Base-by-base conservation (phyloP, 495 filamentous ascomycete species). In the Saxispiralis lemnorum region DNA sequence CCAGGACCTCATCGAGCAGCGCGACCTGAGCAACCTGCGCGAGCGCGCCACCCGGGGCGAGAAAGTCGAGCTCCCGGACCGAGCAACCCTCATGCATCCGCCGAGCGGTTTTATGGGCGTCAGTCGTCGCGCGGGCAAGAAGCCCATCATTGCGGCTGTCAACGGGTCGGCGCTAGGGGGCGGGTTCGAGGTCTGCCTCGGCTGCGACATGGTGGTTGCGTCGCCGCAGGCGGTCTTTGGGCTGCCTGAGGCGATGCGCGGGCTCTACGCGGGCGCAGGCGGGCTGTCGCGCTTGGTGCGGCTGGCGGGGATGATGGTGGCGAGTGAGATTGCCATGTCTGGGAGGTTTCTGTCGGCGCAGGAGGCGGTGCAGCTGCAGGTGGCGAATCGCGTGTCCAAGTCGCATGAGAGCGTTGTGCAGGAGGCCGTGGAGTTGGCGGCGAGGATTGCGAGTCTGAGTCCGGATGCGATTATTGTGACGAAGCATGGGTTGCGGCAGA, bases 71-170 rank as follows among this genome's bases (percentile, higher is more conserved):
- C 10, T 51, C n/a, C 48, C 48, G 1, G 38, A 51, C 16, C 35
- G 43, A 14, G 37, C 18, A 17, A 20, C 36, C 2, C 38, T 51
- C 11, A 33, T 32, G 10, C 48, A 51, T 21, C 48, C 48, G 12
- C 28, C 43, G 9, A 47, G 38, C 12, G 62, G 62, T 13, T 64
- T 64, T 46, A 58, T 51, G 37, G 62, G 52, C 4, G 49, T 65
- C 30, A 60, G 59, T 10, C 46, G 54, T 20, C 54, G 62, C 31
- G 32, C 28, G 40, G 73, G 68, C 14, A 66, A 68, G 45, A 78
- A 78, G 45, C 82, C 81, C n/a, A 65, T 88, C 20, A 76, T 88
- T 42, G 72, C 72, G 9, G 82, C 82, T 5, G 77, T 87, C 24
- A 78, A 83, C 55, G 82, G 82, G 13, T 58, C 75, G 16, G 75